These are phyloP conservation scores for Silybum marianum DNA, from an alignment of 129 eudicot species.

Conservation along the genomic window DNA sequence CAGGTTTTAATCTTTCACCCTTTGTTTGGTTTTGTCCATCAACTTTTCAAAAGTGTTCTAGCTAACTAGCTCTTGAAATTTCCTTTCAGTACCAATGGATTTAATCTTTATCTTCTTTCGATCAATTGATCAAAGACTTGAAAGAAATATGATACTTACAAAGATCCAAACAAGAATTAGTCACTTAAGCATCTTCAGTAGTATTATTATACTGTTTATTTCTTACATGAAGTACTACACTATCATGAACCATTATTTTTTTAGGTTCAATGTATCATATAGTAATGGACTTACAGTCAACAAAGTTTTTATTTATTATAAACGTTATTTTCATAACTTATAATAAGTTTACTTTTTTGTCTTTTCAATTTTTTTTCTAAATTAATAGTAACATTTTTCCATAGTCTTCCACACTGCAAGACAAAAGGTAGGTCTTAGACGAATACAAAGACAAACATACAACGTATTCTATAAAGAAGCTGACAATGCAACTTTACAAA, in stretches of 20 bases:
- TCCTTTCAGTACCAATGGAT: too few relatives aligned
- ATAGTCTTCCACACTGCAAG: background rate
- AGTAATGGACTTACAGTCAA: background rate
- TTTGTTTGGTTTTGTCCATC: too few relatives aligned
- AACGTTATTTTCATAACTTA: background rate
- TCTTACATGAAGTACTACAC: background rate
- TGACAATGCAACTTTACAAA: background rate
- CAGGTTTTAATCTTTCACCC: too few relatives aligned
- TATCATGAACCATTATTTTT: background rate
- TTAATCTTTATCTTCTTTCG: too few relatives aligned
- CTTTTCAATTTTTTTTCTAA: background rate
- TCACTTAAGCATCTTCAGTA: background rate
- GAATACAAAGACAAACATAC: background rate
- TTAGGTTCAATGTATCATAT: background rate
- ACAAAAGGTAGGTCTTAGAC: background rate
- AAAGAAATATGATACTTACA: background rate
- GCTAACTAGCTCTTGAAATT: too few relatives aligned
- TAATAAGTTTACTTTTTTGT: background rate
- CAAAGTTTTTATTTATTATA: background rate
- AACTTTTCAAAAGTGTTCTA: too few relatives aligned
- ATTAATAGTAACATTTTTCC: background rate
- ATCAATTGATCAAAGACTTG: too few relatives aligned
- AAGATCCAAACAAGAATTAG: background rate
- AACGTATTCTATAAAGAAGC: too few relatives aligned
- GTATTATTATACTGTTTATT: background rate